Evolutionary conservation across 306 rosid species (phyloP), one percentile per base, ranked within the genome.

Genomic region (Lathyrus tuberosus): DNA sequence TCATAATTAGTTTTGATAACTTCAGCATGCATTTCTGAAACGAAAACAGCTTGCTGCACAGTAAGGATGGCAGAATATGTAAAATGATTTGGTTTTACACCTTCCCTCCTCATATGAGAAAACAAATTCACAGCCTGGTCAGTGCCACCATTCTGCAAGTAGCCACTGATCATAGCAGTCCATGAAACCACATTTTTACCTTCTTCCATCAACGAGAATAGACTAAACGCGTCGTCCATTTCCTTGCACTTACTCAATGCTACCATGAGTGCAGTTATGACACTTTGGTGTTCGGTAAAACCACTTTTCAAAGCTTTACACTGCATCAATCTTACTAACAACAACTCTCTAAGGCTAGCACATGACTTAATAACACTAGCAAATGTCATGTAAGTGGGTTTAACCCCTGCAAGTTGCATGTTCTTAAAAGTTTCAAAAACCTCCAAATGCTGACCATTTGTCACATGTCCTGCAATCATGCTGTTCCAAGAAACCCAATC

Each of bases 101-200:
- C 89, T 79, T 78, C 86, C 58, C 83, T 59, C 67, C 79, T 85
- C 98, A 93, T 93, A 76, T 70, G 77, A 33, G 75, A 74, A 74
- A 90, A 93, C 67, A 93, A 82, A 72, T 70, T 65, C 61, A 84
- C 83, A 38, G 96, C 97, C 47, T 72, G 75, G 46, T 83, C 75
- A 24, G 57, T 76, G 65, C 82, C 41, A 60, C 91, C 85, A 72
- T 85, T 90, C 83, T 88, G 93, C 83, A 88, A 62, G 76, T 65
- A 86, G 30, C 93, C 96, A 54, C 83, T 86, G 52, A 93, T 86
- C 90, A 93, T 85, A 57, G 98, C 91, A 4, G 98, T 93, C 98
- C 98, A 93, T 35, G 88, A 82, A 62, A 93, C 96, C 75, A 92
- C 96, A 73, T 62, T 84, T 44, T 66, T 86, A 51, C 62, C 44